Conservation (phyloP, 2,329 filamentous ascomycete species). For the Corinectria fuckeliana region DNA sequence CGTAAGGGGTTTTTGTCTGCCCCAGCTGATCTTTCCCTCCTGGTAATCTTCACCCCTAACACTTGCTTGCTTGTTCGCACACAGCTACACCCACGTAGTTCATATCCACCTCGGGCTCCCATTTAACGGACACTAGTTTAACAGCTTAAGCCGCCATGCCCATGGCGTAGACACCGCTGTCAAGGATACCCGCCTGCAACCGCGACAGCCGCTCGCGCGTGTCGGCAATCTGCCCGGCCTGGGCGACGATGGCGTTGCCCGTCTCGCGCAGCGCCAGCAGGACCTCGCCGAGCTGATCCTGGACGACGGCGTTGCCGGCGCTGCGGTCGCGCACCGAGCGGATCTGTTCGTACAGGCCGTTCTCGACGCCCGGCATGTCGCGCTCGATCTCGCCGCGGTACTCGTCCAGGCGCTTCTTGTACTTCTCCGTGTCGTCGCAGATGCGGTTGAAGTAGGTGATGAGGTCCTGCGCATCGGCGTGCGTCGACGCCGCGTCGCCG, state of each 20-base stretch:
- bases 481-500: constrained; percentile 44
- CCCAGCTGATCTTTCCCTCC: constrained; percentile 8
- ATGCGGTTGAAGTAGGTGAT: constrained; percentile 54
- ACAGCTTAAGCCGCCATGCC: constrained; percentile 39
- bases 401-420: constrained; percentile 51
- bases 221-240: constrained; percentile 52
- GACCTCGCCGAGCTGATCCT: constrained; percentile 49
- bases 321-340: constrained; percentile 45
- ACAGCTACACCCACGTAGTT: constrained; percentile 16
- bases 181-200: constrained; percentile 50
- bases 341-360: constrained; percentile 54
- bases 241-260: constrained; percentile 48
- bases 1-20: constrained; percentile 27
- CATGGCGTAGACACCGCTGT: constrained; percentile 45
- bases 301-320: constrained; percentile 39
- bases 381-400: constrained; percentile 55
- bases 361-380: constrained; percentile 56
- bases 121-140: background rate
- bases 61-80: constrained; percentile 2
- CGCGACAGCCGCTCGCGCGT: constrained; percentile 50
- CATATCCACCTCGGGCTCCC: constrained; percentile 17
- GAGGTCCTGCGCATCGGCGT: constrained; percentile 50
- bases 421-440: constrained; percentile 51
- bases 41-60: constrained; percentile 6
- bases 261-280: constrained; percentile 48